These are phyloP conservation scores for Berberis vulgaris DNA, from an alignment of 164 flowering plant species.

Conservation along the genomic window DNA sequence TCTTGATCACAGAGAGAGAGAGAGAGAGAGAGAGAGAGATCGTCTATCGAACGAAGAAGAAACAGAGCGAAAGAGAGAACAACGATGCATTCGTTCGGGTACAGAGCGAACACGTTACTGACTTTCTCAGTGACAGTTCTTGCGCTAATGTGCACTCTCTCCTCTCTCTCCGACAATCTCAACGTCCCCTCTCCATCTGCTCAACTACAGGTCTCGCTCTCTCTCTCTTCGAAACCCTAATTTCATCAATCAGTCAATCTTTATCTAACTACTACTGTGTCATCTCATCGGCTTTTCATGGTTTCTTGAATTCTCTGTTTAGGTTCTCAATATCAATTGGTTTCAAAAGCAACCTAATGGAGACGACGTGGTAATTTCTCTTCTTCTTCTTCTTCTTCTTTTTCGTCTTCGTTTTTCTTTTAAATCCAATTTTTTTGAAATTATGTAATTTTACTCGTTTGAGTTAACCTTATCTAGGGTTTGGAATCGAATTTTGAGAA, in stretches of 20 bases:
- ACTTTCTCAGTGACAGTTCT: conserved; percentile 73
- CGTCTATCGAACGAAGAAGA: background rate
- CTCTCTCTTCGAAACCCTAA: background rate
- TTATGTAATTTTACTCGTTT: too few species aligned
- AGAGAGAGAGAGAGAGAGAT: conserved; percentile 1
- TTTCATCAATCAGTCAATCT: background rate
- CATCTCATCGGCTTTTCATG: background rate
- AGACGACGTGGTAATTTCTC: conserved; percentile 62
- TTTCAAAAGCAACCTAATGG: conserved; percentile 78
- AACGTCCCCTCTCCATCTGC: conserved; percentile 60
- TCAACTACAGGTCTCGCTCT: conserved; percentile 44
- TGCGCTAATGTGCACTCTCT: conserved; percentile 69
- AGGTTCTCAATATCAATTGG: conserved; percentile 76
- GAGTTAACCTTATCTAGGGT: too few species aligned
- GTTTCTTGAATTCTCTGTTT: background rate
- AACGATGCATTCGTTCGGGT: conserved; percentile 71
- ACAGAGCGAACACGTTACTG: conserved; percentile 72
- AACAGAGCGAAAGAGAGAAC: background rate
- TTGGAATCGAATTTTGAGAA: too few species aligned
- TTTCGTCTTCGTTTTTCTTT: background rate
- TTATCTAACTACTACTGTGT: background rate
- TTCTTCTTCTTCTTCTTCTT: background rate
- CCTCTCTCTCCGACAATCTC: conserved; percentile 76
- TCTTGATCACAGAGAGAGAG: background rate
- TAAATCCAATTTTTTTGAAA: background rate